These are phyloP conservation scores for Volvox africanus DNA, from an alignment of 139 green algal genomes.

Conservation along the genomic window DNA sequence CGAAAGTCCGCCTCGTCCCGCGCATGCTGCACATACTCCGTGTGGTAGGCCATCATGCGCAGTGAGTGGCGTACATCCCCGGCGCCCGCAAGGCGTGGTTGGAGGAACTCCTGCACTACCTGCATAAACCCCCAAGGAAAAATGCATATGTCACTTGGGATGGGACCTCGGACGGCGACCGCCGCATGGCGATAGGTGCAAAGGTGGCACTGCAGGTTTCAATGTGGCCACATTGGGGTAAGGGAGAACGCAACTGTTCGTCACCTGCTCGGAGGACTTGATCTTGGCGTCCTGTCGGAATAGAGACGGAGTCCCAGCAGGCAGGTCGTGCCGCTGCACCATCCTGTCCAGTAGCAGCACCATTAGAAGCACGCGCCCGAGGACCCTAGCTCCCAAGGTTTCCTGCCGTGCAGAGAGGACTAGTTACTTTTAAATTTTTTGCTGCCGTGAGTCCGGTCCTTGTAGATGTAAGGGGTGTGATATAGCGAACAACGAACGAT, in stretches of 20 bases:
- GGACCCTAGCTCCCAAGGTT: conserved; percentile 66
- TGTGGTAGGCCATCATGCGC: conserved; percentile 70
- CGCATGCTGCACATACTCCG: conserved; percentile 76
- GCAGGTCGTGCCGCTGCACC: conserved; percentile 23
- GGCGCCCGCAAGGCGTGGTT: conserved; percentile 76
- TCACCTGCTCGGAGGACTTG: conserved; percentile 78
- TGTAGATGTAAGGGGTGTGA: not conserved
- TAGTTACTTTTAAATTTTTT: not conserved
- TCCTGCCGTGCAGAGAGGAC: conserved; percentile 52
- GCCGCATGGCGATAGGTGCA: not conserved
- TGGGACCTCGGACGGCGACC: not conserved
- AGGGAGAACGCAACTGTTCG: not conserved
- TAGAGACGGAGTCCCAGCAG: conserved; percentile 64
- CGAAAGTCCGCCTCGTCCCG: conserved; percentile 73
- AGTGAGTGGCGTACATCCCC: conserved; percentile 83
- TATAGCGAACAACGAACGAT: too few relatives aligned
- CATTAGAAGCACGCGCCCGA: conserved; percentile 87
- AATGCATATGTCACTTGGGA: not conserved
- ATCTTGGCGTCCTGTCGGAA: conserved; percentile 63
- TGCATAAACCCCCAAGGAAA: conserved; percentile 43
- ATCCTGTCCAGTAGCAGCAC: conserved; percentile 82
- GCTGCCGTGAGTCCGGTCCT: too few relatives aligned
- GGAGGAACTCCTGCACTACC: conserved; percentile 73
- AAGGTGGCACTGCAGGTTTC: too few relatives aligned
- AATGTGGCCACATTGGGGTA: not conserved